phyloP scores from a whole-genome alignment of 768 basidiomycete genomes.

The Lactifluus echinatus region DNA sequence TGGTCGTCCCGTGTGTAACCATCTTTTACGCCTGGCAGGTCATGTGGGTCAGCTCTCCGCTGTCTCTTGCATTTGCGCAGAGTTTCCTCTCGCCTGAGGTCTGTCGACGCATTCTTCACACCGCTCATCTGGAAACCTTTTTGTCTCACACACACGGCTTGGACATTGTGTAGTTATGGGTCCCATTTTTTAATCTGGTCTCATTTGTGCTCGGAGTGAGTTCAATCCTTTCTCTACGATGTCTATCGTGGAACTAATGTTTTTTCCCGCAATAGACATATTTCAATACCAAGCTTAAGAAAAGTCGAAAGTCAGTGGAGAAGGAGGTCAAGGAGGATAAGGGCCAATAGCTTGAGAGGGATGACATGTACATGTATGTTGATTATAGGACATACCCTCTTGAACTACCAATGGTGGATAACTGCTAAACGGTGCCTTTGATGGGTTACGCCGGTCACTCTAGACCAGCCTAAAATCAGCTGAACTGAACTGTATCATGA shows the following conservation, averaged over 20 bases:
- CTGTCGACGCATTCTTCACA: slow-evolving; percentile 18
- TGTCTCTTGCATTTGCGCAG: slow-evolving; percentile 69
- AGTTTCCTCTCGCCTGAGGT: slow-evolving; percentile 72
- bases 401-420: background rate
- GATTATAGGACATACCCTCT: background rate
- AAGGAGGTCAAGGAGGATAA: slow-evolving; percentile 35
- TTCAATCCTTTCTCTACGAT: slow-evolving; percentile 14
- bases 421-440: background rate
- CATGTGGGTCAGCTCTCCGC: slow-evolving; percentile 71
- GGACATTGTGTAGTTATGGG: slow-evolving; percentile 53
- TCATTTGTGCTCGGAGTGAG: slow-evolving; percentile 71
- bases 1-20: background rate
- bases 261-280: slow-evolving; percentile 36
- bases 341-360: slow-evolving; percentile 8
- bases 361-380: background rate
- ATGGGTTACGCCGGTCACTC: too few relatives aligned
- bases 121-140: background rate
- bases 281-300: slow-evolving; percentile 70
- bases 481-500: too few relatives aligned
- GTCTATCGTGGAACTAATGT: background rate
- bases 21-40: slow-evolving; percentile 38
- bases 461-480: too few relatives aligned
- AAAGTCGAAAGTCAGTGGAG: slow-evolving; percentile 36
- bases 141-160: background rate
- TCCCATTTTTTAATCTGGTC: slow-evolving; percentile 76